A percentile compares a stretch with the other conserved stretches of the same genome.
These are phyloP conservation scores for Daedaleopsis nitida DNA, from an alignment of 768 basidiomycete species.

Conservation along the genomic window DNA sequence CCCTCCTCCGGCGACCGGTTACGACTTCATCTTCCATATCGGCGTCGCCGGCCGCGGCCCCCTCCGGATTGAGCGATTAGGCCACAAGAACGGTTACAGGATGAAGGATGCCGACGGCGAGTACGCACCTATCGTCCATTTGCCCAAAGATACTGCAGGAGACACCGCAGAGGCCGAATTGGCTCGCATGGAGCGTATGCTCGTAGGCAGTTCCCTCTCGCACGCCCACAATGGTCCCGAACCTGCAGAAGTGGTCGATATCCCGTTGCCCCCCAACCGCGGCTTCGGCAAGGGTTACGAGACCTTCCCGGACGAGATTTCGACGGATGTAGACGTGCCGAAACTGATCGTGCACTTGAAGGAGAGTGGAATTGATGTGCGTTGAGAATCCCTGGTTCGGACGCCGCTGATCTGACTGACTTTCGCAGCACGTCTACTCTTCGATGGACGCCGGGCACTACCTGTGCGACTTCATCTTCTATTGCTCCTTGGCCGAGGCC, in stretches of 20 bases:
- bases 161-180: conserved; percentile 39
- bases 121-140: conserved; percentile 46
- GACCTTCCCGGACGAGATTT: conserved; percentile 54
- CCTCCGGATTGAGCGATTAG: conserved; percentile 62
- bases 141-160: conserved; percentile 43
- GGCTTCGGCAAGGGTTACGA: conserved; percentile 49
- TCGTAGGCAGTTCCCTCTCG: conserved; percentile 35
- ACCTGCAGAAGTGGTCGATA: conserved; percentile 15
- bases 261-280: conserved; percentile 25
- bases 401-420: neutral
- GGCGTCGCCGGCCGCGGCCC: conserved; percentile 68
- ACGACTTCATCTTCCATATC: conserved; percentile 72
- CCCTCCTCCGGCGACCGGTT: conserved; percentile 49
- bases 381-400: neutral
- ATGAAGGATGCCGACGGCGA: conserved; percentile 66
- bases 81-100: conserved; percentile 66
- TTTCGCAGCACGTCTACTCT: conserved; percentile 60
- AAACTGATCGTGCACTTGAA: conserved; percentile 57
- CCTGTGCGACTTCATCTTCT: conserved; percentile 77
- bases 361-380: conserved; percentile 50
- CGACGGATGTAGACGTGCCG: conserved; percentile 63
- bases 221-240: conserved; percentile 11
- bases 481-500: conserved; percentile 72
- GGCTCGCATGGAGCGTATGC: conserved; percentile 35
- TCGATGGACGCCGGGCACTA: conserved; percentile 80